These are phyloP conservation scores for Ambrosia trifida DNA, from an alignment of 129 eudicot species.

Conservation along the genomic window DNA sequence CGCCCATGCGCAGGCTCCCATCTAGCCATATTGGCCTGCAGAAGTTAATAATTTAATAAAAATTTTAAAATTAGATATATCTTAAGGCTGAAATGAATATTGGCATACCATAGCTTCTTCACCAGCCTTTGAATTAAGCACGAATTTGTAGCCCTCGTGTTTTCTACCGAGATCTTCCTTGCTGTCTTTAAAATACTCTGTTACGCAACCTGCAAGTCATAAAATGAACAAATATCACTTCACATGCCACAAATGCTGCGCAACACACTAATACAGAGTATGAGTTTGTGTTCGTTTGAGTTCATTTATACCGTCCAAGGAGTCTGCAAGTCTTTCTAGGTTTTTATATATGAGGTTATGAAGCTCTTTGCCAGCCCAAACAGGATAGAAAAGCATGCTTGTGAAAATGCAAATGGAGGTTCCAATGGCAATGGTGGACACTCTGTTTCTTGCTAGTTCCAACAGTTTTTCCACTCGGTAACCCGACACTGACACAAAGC, in stretches of 20 bases:
- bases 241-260: background rate
- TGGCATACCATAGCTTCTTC: slow-evolving; percentile 71
- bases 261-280: background rate
- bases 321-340: slow-evolving; percentile 70
- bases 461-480: slow-evolving; percentile 78
- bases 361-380: slow-evolving; percentile 94
- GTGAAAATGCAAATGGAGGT: slow-evolving; percentile 61
- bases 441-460: slow-evolving; percentile 62
- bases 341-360: slow-evolving; percentile 56
- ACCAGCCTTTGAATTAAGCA: slow-evolving; percentile 69
- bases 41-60: background rate
- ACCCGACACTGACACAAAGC: slow-evolving; percentile 80
- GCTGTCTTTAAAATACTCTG: slow-evolving; percentile 51
- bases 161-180: slow-evolving; percentile 29
- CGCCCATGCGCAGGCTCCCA: slow-evolving; percentile 95
- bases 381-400: slow-evolving; percentile 69
- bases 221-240: slow-evolving; percentile 17
- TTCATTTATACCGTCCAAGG: slow-evolving; percentile 58
- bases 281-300: background rate
- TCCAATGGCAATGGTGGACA: slow-evolving; percentile 77
- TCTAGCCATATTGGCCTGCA: slow-evolving; percentile 81
- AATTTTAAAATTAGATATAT: background rate
- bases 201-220: slow-evolving; percentile 52
- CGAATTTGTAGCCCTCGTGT: slow-evolving; percentile 55
- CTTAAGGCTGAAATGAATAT: background rate